Conservation (phyloP, 1,139 yeast genomes). For the Pichia cactophila region DNA sequence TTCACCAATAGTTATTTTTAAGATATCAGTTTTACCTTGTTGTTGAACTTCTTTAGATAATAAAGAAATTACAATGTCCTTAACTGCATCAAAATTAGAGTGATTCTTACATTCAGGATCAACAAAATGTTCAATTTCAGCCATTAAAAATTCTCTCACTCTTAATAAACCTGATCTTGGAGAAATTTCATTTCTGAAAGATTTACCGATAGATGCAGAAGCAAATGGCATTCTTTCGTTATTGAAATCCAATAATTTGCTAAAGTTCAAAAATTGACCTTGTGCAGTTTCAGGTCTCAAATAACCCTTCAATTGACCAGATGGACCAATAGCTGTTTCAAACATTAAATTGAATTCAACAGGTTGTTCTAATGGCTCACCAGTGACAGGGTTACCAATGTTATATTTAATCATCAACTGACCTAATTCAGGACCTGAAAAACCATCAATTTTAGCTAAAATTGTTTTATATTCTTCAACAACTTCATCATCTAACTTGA, state of each 20-base stretch:
- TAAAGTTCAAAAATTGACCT: slow-evolving; percentile 95
- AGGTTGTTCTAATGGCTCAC: slow-evolving; percentile 81
- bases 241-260: slow-evolving; percentile 88
- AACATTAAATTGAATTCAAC: slow-evolving; percentile 96
- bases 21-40: slow-evolving; percentile 67
- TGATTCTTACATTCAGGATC: slow-evolving; percentile 87
- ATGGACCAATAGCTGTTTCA: slow-evolving; percentile 98
- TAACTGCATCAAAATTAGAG: slow-evolving; percentile 68
- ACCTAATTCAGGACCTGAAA: slow-evolving; percentile 86
- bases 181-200: slow-evolving; percentile 97
- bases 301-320: slow-evolving; percentile 92
- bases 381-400: slow-evolving; percentile 87
- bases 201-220: slow-evolving; percentile 96
- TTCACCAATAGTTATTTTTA: slow-evolving; percentile 69
- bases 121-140: slow-evolving; percentile 97
- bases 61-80: slow-evolving; percentile 65
- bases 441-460: slow-evolving; percentile 93
- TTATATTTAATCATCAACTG: slow-evolving; percentile 72
- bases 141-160: slow-evolving; percentile 98
- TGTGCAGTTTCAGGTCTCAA: slow-evolving; percentile 99
- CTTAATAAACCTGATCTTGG: slow-evolving; percentile 97
- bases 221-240: slow-evolving; percentile 98
- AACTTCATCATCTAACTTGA: slow-evolving; percentile 74
- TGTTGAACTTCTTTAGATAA: slow-evolving; percentile 83
- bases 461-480: slow-evolving; percentile 76